These are phyloP conservation scores for Paxillus involutus DNA, from an alignment of 768 basidiomycete species.

Conservation along the genomic window DNA sequence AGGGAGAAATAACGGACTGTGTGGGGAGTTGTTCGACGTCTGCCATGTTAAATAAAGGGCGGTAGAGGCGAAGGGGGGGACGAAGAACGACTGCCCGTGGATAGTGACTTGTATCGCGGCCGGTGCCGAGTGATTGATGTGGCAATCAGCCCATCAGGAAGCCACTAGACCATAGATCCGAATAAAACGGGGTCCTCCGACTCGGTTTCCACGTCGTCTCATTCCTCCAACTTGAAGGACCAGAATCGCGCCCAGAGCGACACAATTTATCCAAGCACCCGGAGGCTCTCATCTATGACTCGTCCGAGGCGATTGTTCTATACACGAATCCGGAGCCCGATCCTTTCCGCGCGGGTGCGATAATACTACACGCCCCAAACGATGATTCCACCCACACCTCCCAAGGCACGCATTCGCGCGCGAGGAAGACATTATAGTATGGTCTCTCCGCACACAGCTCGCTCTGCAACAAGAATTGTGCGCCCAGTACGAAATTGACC, in stretches of 20 bases:
- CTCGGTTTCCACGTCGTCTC: too few relatives aligned
- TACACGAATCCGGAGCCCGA: conserved; percentile 55
- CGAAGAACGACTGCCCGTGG: too few relatives aligned
- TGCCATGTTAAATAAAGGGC: conserved; percentile 4
- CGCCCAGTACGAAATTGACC: conserved; percentile 69
- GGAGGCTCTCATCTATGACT: conserved; percentile 68
- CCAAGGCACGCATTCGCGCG: conserved; percentile 49
- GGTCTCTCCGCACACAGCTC: conserved; percentile 72
- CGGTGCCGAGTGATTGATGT: too few relatives aligned
- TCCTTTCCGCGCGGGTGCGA: conserved; percentile 72
- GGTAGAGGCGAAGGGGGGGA: too few relatives aligned
- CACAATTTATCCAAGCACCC: conserved; percentile 25
- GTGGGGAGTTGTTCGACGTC: conserved; percentile 1
- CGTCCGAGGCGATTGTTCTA: conserved; percentile 45
- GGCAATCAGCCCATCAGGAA: too few relatives aligned
- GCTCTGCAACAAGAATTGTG: conserved; percentile 72
- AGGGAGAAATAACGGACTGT: not conserved
- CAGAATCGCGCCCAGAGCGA: too few relatives aligned
- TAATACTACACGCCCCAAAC: conserved; percentile 77
- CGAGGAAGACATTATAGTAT: conserved; percentile 70
- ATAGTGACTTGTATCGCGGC: too few relatives aligned
- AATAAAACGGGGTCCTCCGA: too few relatives aligned
- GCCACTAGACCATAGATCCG: too few relatives aligned
- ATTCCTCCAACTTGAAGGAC: too few relatives aligned
- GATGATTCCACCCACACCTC: conserved; percentile 68